These are phyloP conservation scores for Aschersonia sp. DNA, from an alignment of 2,329 filamentous ascomycete species.

Conservation along the genomic window DNA sequence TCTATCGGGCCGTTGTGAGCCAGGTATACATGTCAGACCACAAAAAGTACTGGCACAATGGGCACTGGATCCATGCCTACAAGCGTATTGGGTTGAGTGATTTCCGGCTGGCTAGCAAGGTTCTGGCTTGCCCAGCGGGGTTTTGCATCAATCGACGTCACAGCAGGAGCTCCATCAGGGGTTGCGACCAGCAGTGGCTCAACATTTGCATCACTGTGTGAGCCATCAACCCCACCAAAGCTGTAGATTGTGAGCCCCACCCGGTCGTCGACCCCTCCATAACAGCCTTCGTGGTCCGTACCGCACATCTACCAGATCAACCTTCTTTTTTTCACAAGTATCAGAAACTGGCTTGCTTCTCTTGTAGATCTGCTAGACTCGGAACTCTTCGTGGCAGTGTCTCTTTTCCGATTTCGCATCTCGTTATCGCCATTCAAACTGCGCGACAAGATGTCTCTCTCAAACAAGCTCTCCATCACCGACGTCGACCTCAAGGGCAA, in stretches of 20 bases:
- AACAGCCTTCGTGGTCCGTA: not conserved
- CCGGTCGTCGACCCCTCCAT: not conserved
- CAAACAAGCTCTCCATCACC: constrained; percentile 93
- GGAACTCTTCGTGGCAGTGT: not conserved
- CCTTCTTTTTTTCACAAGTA: too few species aligned
- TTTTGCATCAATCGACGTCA: not conserved
- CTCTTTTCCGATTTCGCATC: not conserved
- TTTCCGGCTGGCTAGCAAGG: not conserved
- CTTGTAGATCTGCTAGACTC: too few species aligned
- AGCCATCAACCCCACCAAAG: not conserved
- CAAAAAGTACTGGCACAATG: not conserved
- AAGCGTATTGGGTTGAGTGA: not conserved
- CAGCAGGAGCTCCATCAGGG: not conserved
- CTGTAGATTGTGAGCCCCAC: not conserved
- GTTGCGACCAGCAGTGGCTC: not conserved
- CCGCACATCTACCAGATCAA: not conserved
- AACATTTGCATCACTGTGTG: not conserved
- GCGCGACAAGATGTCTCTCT: constrained; percentile 73
- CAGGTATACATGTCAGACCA: not conserved
- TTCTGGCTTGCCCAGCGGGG: not conserved
- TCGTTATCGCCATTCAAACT: not conserved
- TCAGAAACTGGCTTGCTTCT: too few species aligned
- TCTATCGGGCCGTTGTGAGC: not conserved
- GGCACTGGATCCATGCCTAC: not conserved
- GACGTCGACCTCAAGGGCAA: constrained; percentile 97